Percentiles rank a stretch among this genome's conserved stretches.
phyloP scores from a whole-genome alignment of 108 stramenopile genomes.

The Cylindrotheca closterium region DNA sequence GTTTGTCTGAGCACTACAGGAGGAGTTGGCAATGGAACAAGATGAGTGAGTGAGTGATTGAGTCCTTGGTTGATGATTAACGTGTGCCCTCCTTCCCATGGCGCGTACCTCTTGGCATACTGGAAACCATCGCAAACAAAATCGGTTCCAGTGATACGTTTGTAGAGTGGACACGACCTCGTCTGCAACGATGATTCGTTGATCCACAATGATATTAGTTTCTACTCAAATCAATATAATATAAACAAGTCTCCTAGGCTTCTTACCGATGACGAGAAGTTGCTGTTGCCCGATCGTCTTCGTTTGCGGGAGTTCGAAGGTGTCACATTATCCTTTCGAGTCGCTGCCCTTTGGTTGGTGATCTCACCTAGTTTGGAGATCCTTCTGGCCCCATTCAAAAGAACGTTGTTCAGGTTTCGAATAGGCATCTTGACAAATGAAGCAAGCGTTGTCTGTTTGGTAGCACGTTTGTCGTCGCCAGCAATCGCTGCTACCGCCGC shows the following conservation, averaged over 20 bases:
- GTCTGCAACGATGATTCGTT: no score
- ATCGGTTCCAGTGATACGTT: constrained; percentile 79
- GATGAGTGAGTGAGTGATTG: neutral
- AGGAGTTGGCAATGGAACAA: constrained; percentile 18
- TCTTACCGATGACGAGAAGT: constrained; percentile 1
- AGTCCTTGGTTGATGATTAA: neutral
- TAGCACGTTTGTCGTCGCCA: neutral
- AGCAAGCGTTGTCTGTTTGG: constrained; percentile 6
- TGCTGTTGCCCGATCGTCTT: neutral
- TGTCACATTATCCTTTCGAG: neutral
- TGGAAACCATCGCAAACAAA: constrained; percentile 76
- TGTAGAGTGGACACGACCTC: constrained; percentile 64
- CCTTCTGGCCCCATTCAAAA: constrained; percentile 29
- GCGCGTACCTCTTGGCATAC: constrained; percentile 41
- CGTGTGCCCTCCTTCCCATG: no score
- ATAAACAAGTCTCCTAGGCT: no score
- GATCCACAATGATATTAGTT: neutral
- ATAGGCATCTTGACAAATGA: constrained; percentile 6
- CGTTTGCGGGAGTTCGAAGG: neutral
- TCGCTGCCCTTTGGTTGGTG: neutral
- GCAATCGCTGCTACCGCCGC: neutral
- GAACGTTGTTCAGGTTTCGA: constrained; percentile 31
- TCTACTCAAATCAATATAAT: neutral
- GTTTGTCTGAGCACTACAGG: constrained; percentile 42
- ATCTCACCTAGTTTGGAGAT: constrained; percentile 37